Evolutionary conservation across 2,329 filamentous ascomycete genomes (phyloP).

Genomic region (Magnaporthiopsis rhizophila): DNA sequence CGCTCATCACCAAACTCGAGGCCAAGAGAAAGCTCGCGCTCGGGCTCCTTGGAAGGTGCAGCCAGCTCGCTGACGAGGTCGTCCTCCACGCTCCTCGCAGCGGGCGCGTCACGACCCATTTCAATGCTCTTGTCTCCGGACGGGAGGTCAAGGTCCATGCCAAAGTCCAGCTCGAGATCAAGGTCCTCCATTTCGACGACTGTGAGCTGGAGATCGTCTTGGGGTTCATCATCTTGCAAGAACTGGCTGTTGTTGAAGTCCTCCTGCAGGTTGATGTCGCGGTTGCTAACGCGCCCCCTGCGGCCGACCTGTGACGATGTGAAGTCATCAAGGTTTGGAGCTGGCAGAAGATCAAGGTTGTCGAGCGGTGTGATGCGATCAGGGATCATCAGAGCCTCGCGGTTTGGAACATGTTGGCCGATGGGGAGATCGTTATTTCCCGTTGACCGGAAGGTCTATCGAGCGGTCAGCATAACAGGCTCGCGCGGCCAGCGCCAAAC

Average conservation of each 20-base stretch:
- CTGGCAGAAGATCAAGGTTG: slow-evolving; percentile 55
- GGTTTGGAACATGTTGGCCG: slow-evolving; percentile 70
- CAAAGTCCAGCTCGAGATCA: slow-evolving; percentile 66
- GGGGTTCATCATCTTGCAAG: slow-evolving; percentile 56
- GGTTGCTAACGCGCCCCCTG: slow-evolving; percentile 49
- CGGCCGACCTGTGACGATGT: slow-evolving; percentile 46
- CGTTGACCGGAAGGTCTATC: slow-evolving; percentile 76
- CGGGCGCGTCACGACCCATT: slow-evolving; percentile 78
- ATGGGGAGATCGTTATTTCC: slow-evolving; percentile 94
- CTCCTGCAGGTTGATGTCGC: slow-evolving; percentile 61
- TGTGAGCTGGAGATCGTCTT: slow-evolving; percentile 46
- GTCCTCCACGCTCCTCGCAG: slow-evolving; percentile 58
- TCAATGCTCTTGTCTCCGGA: slow-evolving; percentile 62
- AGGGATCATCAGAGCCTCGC: slow-evolving; percentile 79
- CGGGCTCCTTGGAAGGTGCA: slow-evolving; percentile 47
- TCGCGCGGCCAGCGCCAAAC: neutral
- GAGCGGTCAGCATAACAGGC: slow-evolving; percentile 21
- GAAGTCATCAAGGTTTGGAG: slow-evolving; percentile 70
- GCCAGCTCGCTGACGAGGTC: slow-evolving; percentile 61
- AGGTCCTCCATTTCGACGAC: slow-evolving; percentile 56
- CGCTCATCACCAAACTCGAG: slow-evolving; percentile 42
- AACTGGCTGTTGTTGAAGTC: slow-evolving; percentile 73
- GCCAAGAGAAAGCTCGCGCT: slow-evolving; percentile 47
- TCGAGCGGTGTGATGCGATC: slow-evolving; percentile 93
- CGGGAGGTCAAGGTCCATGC: slow-evolving; percentile 60